Evolutionary conservation across 2,329 filamentous ascomycete genomes (phyloP).

Genomic region (Fusarium sp.): DNA sequence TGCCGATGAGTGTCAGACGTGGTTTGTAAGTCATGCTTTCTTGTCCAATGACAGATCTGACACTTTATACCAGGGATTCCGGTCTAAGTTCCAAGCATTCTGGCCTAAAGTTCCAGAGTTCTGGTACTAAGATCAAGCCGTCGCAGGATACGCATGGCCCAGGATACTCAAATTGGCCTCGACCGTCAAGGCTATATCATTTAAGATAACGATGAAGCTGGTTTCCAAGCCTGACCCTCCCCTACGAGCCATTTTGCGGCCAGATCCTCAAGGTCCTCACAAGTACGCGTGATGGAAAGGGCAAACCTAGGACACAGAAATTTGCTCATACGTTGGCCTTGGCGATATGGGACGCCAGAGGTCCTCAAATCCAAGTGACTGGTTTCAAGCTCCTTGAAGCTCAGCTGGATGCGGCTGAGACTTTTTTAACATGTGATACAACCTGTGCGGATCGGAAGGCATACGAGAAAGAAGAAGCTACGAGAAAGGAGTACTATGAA

Average conservation of each 20-base stretch:
- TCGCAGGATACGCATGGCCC: slow-evolving; percentile 43
- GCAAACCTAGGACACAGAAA: background rate
- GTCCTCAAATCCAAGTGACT: background rate
- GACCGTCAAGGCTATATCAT: slow-evolving; percentile 16
- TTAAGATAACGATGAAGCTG: slow-evolving; percentile 39
- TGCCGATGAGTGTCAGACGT: slow-evolving; percentile 51
- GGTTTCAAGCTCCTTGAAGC: slow-evolving; percentile 23
- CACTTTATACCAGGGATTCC: slow-evolving; percentile 44
- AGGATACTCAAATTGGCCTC: slow-evolving; percentile 43
- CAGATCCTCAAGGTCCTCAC: slow-evolving; percentile 12
- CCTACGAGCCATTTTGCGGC: slow-evolving; percentile 19
- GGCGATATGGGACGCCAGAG: background rate
- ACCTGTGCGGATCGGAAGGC: slow-evolving; percentile 41
- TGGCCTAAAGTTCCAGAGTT: slow-evolving; percentile 53
- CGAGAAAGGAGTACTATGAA: slow-evolving; percentile 35
- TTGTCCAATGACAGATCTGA: background rate
- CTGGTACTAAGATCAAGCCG: slow-evolving; percentile 42
- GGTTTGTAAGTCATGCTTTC: slow-evolving; percentile 51
- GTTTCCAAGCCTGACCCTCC: slow-evolving; percentile 24
- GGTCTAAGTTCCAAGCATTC: slow-evolving; percentile 53
- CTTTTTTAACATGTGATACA: slow-evolving; percentile 39
- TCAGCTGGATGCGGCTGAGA: slow-evolving; percentile 40
- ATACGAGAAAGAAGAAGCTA: slow-evolving; percentile 36
- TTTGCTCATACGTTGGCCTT: slow-evolving; percentile 36
- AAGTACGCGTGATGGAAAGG: background rate